phyloP scores from a whole-genome alignment of 169 alveolate genomes.

The Plasmodium coatneyi region DNA sequence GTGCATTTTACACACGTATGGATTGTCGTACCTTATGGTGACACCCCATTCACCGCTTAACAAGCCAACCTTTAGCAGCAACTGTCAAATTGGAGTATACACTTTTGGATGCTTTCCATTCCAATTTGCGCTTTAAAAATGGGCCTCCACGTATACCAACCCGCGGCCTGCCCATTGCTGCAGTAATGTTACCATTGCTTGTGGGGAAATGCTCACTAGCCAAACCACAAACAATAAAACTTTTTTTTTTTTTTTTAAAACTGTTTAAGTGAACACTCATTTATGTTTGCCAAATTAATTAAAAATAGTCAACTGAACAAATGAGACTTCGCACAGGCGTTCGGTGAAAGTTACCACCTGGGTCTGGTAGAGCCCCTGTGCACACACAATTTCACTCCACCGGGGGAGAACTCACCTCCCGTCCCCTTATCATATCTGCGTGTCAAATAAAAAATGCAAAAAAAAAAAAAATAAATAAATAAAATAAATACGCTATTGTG shows the following conservation, averaged over 20 bases:
- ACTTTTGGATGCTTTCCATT: not conserved
- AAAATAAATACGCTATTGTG: not conserved
- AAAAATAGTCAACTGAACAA: not conserved
- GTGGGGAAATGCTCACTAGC: not conserved
- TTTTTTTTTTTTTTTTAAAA: not conserved
- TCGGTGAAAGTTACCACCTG: not conserved
- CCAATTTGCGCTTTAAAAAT: not conserved
- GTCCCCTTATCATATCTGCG: not conserved
- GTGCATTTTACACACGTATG: not conserved
- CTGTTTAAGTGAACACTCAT: constrained; percentile 2
- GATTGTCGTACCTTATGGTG: not conserved
- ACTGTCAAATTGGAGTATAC: not conserved
- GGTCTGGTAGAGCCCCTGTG: not conserved
- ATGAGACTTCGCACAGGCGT: not conserved
- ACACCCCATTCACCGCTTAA: not conserved
- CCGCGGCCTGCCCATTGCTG: not conserved
- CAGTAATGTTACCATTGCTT: not conserved
- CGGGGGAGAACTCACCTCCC: no score
- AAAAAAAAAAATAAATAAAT: not conserved
- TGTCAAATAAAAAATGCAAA: not conserved
- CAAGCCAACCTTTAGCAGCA: not conserved
- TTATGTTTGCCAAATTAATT: not conserved
- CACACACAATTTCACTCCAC: not conserved
- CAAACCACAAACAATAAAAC: not conserved
- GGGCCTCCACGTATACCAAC: not conserved